phyloP scores from a whole-genome alignment of 306 rosid species.

The Prunus persica region Prunus_persica_NCBIv2 NC_034011.1:5021001-5021500 shows the following conservation, averaged over 20 bases:
- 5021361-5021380: slow-evolving; percentile 60
- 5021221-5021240: slow-evolving; percentile 68
- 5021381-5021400: slow-evolving; percentile 51
- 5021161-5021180: slow-evolving; percentile 33
- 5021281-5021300: slow-evolving; percentile 69
- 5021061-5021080: not conserved
- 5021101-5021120: not conserved
- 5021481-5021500: slow-evolving; percentile 65
- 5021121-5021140: not conserved
- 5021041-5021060: not conserved
- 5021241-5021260: slow-evolving; percentile 51
- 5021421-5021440: slow-evolving; percentile 18
- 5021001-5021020: not conserved
- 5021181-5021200: slow-evolving; percentile 71
- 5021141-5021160: not conserved
- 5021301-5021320: slow-evolving; percentile 72
- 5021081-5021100: not conserved
- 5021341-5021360: slow-evolving; percentile 65
- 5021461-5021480: slow-evolving; percentile 50
- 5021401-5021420: slow-evolving; percentile 49
- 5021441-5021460: not conserved
- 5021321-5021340: slow-evolving; percentile 69
- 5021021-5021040: not conserved
- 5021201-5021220: slow-evolving; percentile 81
- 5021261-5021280: slow-evolving; percentile 82